Conservation (phyloP, 2,329 filamentous ascomycete species). For the Onygenales sp. region DNA sequence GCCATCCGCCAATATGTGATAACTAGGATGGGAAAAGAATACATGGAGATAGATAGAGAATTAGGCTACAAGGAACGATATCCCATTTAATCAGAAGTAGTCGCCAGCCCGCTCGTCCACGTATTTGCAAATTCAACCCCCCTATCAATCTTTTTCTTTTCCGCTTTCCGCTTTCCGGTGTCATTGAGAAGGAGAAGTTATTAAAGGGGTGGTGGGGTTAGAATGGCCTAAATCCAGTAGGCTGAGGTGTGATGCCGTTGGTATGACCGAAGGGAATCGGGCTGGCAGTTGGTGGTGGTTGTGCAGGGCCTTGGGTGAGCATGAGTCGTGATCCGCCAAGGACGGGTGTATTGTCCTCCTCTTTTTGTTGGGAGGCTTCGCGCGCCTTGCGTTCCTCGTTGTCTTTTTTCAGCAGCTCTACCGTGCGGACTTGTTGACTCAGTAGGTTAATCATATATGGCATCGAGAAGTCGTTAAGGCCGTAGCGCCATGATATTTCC, state of each 20-base stretch:
- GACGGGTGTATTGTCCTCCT: constrained; percentile 89
- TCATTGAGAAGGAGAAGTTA: background rate
- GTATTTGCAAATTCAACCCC: too few species aligned
- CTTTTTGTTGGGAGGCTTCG: constrained; percentile 68
- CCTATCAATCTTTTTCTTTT: too few species aligned
- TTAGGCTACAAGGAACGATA: too few species aligned
- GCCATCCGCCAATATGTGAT: too few species aligned
- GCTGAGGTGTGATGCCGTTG: constrained; percentile 83
- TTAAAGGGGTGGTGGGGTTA: constrained; percentile 19
- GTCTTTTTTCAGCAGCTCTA: constrained; percentile 80
- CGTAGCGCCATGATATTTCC: constrained; percentile 94
- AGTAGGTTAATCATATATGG: constrained; percentile 99
- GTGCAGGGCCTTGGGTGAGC: constrained; percentile 80
- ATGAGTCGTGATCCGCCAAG: constrained; percentile 81
- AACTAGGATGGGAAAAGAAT: too few species aligned
- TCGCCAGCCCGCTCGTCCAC: too few species aligned
- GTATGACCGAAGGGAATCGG: constrained; percentile 65
- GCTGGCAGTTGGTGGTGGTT: constrained; percentile 31
- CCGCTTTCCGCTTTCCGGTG: background rate
- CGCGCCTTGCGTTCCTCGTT: constrained; percentile 82
- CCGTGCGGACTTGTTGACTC: constrained; percentile 77
- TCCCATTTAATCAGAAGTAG: too few species aligned
- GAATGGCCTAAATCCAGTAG: constrained; percentile 62
- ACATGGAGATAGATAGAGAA: too few species aligned
- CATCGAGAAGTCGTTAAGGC: constrained; percentile 95